These are phyloP conservation scores for Chlamydomonas sp. DNA, from an alignment of 139 green algal species.

Conservation along the genomic window DNA sequence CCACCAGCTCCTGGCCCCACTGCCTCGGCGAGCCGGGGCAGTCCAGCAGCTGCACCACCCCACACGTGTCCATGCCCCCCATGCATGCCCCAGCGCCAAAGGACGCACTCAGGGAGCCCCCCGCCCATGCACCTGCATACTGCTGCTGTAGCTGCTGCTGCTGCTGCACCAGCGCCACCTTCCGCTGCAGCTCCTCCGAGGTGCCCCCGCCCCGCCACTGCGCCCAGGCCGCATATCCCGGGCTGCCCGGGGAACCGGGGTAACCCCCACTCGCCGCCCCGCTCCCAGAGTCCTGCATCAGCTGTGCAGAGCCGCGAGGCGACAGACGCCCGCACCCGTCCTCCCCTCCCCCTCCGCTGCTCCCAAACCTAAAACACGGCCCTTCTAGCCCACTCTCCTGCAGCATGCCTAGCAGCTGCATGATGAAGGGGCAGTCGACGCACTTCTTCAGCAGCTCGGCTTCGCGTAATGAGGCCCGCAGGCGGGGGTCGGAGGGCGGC, in stretches of 20 bases:
- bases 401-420: conserved; percentile 29
- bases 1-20: too few species aligned
- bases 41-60: too few species aligned
- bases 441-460: conserved; percentile 20
- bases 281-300: too few species aligned
- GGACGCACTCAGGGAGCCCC: neutral
- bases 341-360: neutral
- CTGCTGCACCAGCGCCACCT: neutral
- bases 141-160: neutral
- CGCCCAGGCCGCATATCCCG: conserved; percentile 13
- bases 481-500: conserved; percentile 16
- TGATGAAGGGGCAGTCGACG: conserved; percentile 40
- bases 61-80: too few species aligned
- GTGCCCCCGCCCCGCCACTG: conserved; percentile 19
- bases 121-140: neutral
- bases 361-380: too few species aligned
- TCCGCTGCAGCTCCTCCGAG: conserved; percentile 7
- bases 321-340: too few species aligned
- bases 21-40: too few species aligned
- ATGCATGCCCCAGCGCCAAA: too few species aligned
- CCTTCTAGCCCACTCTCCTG: neutral
- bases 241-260: neutral
- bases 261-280: too few species aligned
- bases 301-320: too few species aligned
- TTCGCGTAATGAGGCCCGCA: conserved; percentile 1